A percentile compares a stretch with the other conserved stretches of the same genome.
phyloP scores from a whole-genome alignment of 148 eudicot species.

The Fagopyrum tataricum region DNA sequence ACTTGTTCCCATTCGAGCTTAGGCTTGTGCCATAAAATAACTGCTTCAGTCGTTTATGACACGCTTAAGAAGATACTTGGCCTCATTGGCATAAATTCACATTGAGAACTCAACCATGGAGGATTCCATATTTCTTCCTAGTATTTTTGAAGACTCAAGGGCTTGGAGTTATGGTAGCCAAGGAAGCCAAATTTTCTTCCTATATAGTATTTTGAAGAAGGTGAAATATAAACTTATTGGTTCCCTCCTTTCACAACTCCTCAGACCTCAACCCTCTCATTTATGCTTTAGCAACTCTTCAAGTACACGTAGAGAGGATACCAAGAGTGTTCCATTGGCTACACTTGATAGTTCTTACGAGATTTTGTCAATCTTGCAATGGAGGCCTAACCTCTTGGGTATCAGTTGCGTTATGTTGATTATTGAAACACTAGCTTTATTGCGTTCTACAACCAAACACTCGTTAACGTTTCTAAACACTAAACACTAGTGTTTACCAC shows the following conservation, averaged over 20 bases:
- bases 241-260: not conserved
- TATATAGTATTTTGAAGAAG: constrained; percentile 1
- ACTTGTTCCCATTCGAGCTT: constrained; percentile 47
- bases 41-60: too few species aligned
- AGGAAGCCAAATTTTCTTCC: constrained; percentile 36
- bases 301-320: constrained; percentile 7
- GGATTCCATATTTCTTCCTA: constrained; percentile 16
- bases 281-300: constrained; percentile 5
- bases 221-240: constrained; percentile 1
- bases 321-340: constrained; percentile 12
- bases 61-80: too few species aligned
- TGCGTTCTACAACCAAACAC: too few species aligned
- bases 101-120: not conserved
- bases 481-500: too few species aligned
- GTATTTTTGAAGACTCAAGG: constrained; percentile 48
- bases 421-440: too few species aligned
- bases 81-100: too few species aligned
- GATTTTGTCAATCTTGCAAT: not conserved
- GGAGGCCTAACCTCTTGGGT: constrained; percentile 17
- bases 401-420: constrained; percentile 31
- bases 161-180: constrained; percentile 33
- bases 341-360: not conserved
- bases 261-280: not conserved
- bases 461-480: too few species aligned
- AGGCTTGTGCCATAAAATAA: too few species aligned